A percentile compares a stretch with the other conserved stretches of the same genome.
Evolutionary conservation across 139 green algal species (phyloP).

Genomic region (Diplosphaera chodatii): DNA sequence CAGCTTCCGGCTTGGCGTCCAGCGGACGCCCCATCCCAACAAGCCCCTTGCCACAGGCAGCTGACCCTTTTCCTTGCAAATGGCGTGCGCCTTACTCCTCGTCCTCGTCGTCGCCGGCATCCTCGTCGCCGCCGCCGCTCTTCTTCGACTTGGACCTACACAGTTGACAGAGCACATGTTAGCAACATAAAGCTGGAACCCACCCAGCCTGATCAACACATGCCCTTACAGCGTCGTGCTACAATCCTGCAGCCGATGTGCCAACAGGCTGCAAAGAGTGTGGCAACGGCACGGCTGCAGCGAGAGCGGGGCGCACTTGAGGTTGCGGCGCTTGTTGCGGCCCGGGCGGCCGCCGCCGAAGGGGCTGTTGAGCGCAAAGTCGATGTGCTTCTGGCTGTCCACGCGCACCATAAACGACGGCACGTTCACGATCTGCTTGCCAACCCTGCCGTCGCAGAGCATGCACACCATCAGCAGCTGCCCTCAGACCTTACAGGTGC

Average conservation of each 20-base stretch:
- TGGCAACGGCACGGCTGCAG: no score
- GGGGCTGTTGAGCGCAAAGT: constrained; percentile 95
- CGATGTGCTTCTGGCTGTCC: constrained; percentile 99
- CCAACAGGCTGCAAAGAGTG: no score
- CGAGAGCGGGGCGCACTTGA: background rate
- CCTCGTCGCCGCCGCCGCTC: background rate
- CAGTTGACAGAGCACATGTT: no score
- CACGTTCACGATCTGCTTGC: constrained; percentile 99
- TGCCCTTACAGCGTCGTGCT: no score
- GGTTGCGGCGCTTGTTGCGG: constrained; percentile 82
- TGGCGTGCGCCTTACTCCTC: background rate
- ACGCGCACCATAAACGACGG: constrained; percentile 96
- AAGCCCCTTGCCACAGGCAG: no score
- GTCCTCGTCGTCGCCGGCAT: background rate
- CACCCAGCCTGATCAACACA: no score
- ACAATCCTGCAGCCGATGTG: no score
- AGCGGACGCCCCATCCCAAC: no score
- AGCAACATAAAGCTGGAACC: no score
- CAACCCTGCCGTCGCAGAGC: constrained; percentile 61
- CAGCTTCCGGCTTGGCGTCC: no score
- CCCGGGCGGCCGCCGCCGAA: constrained; percentile 96
- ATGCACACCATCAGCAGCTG: background rate
- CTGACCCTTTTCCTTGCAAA: no score
- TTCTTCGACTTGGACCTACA: background rate
- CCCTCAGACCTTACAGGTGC: background rate